Evolutionary conservation across 805 yeast genomes (phyloP).

Genomic region (Candida cerambycidarum): DNA sequence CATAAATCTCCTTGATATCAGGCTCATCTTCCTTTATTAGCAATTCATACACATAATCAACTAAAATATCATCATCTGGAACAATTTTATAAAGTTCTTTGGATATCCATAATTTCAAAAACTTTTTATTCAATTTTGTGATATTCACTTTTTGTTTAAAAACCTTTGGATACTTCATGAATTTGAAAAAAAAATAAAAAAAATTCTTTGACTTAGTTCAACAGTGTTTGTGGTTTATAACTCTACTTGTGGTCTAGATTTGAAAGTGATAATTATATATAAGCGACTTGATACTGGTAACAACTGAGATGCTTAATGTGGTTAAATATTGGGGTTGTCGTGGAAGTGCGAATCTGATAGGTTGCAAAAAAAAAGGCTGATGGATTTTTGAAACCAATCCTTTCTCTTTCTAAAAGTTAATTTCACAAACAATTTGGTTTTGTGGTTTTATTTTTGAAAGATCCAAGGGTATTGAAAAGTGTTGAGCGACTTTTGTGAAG

Average conservation of each 20-base stretch:
- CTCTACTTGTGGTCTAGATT: not conserved
- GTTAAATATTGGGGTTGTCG: not conserved
- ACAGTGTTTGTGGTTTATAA: not conserved
- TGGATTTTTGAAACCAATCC: not conserved
- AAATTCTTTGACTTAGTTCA: not conserved
- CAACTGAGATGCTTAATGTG: too few species aligned
- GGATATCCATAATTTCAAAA: conserved; percentile 43
- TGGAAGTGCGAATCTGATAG: conserved; percentile 7
- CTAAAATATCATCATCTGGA: conserved; percentile 53
- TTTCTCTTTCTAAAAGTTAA: too few species aligned
- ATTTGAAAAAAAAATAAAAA: not conserved
- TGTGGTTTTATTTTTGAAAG: too few species aligned
- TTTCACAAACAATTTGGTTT: not conserved
- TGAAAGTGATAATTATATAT: too few species aligned
- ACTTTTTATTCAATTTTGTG: conserved; percentile 35
- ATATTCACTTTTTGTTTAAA: conserved; percentile 36
- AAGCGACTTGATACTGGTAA: too few species aligned
- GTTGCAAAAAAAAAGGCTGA: conserved; percentile 1
- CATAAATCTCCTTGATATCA: conserved; percentile 39
- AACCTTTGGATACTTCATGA: conserved; percentile 30
- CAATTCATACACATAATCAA: conserved; percentile 46
- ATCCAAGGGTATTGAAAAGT: too few species aligned
- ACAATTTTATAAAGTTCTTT: conserved; percentile 31
- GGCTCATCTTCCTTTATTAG: conserved; percentile 34
- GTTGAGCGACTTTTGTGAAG: too few species aligned